A percentile compares a stretch with the other conserved stretches of the same genome.
These are phyloP conservation scores for Dioscorea zingiberensis DNA, from an alignment of 106 monocot species.

Conservation along the genomic window DNA sequence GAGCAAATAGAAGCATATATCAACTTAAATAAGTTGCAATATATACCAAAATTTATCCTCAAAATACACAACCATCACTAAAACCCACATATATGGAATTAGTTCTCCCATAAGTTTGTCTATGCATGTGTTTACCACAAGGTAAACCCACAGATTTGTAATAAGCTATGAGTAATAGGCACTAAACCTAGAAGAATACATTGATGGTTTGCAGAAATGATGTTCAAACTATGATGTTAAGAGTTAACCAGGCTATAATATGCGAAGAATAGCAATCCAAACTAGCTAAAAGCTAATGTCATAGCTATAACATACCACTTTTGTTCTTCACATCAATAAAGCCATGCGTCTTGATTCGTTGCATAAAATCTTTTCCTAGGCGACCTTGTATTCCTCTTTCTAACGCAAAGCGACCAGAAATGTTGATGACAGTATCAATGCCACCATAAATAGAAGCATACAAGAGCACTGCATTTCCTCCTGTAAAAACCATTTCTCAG, in stretches of 20 bases:
- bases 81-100: not conserved
- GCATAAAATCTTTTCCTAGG: conserved; percentile 60
- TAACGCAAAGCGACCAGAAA: conserved; percentile 77
- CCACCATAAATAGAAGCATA: conserved; percentile 76
- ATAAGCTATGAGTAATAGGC: too few relatives aligned
- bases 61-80: not conserved
- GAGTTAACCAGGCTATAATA: too few relatives aligned
- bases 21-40: too few relatives aligned
- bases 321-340: conserved; percentile 76
- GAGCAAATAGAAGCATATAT: not conserved
- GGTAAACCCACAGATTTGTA: too few relatives aligned
- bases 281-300: not conserved
- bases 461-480: conserved; percentile 73
- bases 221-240: too few relatives aligned
- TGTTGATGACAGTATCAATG: conserved; percentile 47
- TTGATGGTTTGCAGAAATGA: too few relatives aligned
- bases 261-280: not conserved
- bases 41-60: too few relatives aligned
- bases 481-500: conserved; percentile 21
- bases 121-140: too few relatives aligned
- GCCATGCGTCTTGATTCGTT: conserved; percentile 66
- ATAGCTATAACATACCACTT: conserved; percentile 29
- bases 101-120: not conserved
- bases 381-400: conserved; percentile 58
- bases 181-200: too few relatives aligned